These are phyloP conservation scores for Cryptococcus sp. DNA, from an alignment of 1,284 basidiomycete species.

Conservation along the genomic window DNA sequence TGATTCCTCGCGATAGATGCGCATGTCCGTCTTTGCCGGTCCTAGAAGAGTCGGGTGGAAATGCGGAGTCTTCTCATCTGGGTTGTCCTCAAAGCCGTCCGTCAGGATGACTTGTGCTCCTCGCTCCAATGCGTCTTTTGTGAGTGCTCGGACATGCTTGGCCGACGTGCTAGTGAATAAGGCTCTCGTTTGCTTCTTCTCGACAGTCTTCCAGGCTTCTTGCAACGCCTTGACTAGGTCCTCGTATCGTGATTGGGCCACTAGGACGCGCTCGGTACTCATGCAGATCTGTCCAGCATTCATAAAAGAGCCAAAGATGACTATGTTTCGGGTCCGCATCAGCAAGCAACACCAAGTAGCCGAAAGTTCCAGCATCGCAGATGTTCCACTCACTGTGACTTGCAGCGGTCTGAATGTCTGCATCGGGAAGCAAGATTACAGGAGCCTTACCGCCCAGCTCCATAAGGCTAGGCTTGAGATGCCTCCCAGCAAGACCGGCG, in stretches of 20 bases:
- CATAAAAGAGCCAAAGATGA: conserved; percentile 61
- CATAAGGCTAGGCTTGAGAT: conserved; percentile 52
- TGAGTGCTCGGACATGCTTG: conserved; percentile 57
- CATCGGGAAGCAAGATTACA: conserved; percentile 61
- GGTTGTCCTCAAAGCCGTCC: not conserved
- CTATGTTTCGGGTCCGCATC: conserved; percentile 48
- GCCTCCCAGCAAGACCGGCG: conserved; percentile 47
- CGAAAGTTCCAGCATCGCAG: too few relatives aligned
- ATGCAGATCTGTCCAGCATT: conserved; percentile 69
- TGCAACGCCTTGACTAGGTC: conserved; percentile 49
- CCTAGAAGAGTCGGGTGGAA: conserved; percentile 58
- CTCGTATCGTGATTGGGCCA: conserved; percentile 51
- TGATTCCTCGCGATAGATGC: conserved; percentile 60
- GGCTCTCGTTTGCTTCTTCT: conserved; percentile 12
- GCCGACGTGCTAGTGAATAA: conserved; percentile 61
- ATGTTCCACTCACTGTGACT: conserved; percentile 22
- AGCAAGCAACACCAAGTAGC: conserved; percentile 7
- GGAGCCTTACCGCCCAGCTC: conserved; percentile 57
- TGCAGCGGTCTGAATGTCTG: conserved; percentile 62
- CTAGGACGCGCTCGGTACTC: conserved; percentile 67
- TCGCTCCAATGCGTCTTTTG: conserved; percentile 58
- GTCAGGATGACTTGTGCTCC: conserved; percentile 56
- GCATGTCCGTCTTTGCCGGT: conserved; percentile 59
- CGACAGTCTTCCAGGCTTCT: conserved; percentile 40
- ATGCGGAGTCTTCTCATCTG: not conserved